These are phyloP conservation scores for Tephrocybe sp. DNA, from an alignment of 768 basidiomycete genomes.

Conservation along the genomic window DNA sequence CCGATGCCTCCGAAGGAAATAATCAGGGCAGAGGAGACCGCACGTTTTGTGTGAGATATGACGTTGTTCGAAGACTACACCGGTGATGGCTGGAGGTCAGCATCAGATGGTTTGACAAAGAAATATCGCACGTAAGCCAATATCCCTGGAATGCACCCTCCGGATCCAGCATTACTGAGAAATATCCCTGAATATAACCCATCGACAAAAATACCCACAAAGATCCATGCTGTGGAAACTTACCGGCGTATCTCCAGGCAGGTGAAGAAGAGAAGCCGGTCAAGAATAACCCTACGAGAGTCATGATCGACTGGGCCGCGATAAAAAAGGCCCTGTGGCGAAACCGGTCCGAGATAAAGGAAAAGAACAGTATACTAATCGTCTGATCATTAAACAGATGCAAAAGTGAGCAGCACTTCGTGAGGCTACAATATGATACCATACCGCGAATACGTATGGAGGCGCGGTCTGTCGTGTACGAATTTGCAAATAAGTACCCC, in stretches of 20 bases:
- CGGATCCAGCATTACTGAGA: slow-evolving; percentile 42
- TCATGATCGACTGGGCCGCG: slow-evolving; percentile 37
- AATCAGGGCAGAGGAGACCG: slow-evolving; percentile 45
- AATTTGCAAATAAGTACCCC: neutral
- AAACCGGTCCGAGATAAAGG: slow-evolving; percentile 46
- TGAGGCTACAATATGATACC: slow-evolving; percentile 13
- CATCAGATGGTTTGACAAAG: neutral
- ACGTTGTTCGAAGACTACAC: slow-evolving; percentile 48
- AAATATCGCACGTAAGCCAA: slow-evolving; percentile 43
- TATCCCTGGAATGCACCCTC: slow-evolving; percentile 44
- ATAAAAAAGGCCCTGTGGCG: slow-evolving; percentile 41
- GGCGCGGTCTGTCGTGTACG: slow-evolving; percentile 39
- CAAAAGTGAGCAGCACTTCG: slow-evolving; percentile 1
- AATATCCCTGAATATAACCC: slow-evolving; percentile 37
- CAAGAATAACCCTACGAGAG: slow-evolving; percentile 39
- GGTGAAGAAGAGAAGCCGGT: slow-evolving; percentile 35
- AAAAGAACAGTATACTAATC: slow-evolving; percentile 38
- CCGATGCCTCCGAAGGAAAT: slow-evolving; percentile 48
- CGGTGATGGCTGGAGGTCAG: neutral
- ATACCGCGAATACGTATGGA: slow-evolving; percentile 45
- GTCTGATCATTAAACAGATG: slow-evolving; percentile 26
- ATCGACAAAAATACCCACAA: neutral
- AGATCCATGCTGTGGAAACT: slow-evolving; percentile 2
- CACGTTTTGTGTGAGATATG: slow-evolving; percentile 46
- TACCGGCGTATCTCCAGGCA: slow-evolving; percentile 43